Base-by-base conservation (phyloP, 2,329 filamentous ascomycete species). In the Fusarium multiceps region DNA sequence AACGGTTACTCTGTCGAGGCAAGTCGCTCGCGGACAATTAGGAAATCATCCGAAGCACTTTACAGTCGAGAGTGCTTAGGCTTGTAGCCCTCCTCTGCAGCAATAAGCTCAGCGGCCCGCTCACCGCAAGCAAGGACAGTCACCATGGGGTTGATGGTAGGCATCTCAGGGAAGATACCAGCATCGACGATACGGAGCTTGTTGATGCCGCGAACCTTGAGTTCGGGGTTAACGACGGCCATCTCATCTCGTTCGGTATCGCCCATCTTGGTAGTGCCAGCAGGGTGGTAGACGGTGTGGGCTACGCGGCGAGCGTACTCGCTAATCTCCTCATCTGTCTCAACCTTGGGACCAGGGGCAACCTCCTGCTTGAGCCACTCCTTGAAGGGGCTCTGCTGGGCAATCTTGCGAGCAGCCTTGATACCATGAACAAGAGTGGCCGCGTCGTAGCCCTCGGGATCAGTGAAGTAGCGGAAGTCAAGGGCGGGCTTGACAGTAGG, bases 241-340 rank as follows among this genome's bases (percentile, higher is more conserved):
- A 90, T 82, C 51, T 87, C 82, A 77, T 97, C 92, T 55, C 83
- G 87, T 59, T 79, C 79, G 7, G 92, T 81, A 75, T 94, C 89
- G 34, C 93, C 93, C 93, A 97, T 97, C 85, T 94, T 94, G 58
- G 93, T 96, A 20, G 93, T 97, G 55, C 93, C 93, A 14, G 92
- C 91, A 0, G 93, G 93, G 80, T 97, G 93, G 81, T 97, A 97
- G 30, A 97, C 93, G 3, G 93, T 97, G 80, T 97, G 93, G 7
- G 93, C 93, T 7, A 87, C 93, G 47, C 89, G 87, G 48, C 93
- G 88, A 37, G 92, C 93, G 79, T 97, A 97, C 82, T 94, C 90
- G 78, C 87, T 90, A 11, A 97, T 86, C 59, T 92, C 91, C 80
- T 94, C 93, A 76, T 97, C 93, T 9, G 89, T 90, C 78, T 92